Evolutionary conservation across 345 rosid species (phyloP).

Genomic region (Eucalyptus victrix): DNA sequence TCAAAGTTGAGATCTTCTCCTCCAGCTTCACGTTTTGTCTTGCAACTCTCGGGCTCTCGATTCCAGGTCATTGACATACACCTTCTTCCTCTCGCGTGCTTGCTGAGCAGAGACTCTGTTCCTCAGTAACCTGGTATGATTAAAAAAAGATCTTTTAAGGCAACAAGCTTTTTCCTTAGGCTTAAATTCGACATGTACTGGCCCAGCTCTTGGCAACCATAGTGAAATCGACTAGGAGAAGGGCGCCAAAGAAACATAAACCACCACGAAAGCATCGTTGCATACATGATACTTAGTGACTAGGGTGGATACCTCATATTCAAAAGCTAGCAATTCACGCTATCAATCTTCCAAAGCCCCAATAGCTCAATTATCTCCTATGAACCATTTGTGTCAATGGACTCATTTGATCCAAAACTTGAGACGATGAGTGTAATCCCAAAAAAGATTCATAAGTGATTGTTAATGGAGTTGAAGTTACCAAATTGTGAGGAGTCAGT

Average conservation of each 20-base stretch:
- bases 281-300: background rate
- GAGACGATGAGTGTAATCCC: background rate
- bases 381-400: background rate
- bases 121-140: constrained; percentile 33
- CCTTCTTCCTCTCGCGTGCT: constrained; percentile 82
- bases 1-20: constrained; percentile 54
- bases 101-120: constrained; percentile 80
- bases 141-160: background rate
- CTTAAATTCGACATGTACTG: background rate
- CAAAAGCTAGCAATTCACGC: background rate
- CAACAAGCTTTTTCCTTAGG: background rate
- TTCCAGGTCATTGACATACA: constrained; percentile 56
- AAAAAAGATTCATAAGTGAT: background rate
- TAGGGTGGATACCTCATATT: background rate
- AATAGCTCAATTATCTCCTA: background rate
- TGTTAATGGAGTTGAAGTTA: background rate
- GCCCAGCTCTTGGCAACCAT: background rate
- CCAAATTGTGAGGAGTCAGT: background rate
- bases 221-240: background rate
- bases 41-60: constrained; percentile 36
- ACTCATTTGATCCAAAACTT: background rate
- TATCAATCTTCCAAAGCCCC: background rate
- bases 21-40: constrained; percentile 47
- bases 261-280: background rate
- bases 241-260: background rate